Base-by-base conservation (phyloP, 805 yeast species). In the Zygosaccharomyces gambellarensis region DNA sequence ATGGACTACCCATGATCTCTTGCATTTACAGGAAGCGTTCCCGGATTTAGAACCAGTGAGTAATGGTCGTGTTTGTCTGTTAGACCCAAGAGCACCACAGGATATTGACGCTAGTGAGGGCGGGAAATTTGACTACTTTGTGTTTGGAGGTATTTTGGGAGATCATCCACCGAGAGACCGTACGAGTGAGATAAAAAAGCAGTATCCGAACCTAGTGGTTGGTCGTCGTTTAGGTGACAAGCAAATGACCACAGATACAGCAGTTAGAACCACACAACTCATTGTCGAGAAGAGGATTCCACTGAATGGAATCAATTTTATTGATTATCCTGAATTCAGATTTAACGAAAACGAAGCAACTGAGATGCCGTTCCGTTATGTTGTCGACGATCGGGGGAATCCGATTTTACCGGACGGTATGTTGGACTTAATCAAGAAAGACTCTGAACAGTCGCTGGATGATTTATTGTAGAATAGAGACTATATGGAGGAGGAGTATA, bases 181-280 rank as follows among this genome's bases (percentile, higher is more conserved):
- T 68, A 92, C 99, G 2, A 94, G 90, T 2, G 94, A 90, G 61
- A 76, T 92, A 53, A 78, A 95, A 61, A 69, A 67, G 36, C 85
- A 86, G 60, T 83, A 90, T 58, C 96, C 96, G 0, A 52, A 61
- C 41, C 50, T 68, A 21, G 83, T 90, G 62, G 81, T 79, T 0
- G 96, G 97, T 7, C 82, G 94, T 71, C 78, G 96, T 65, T 74
- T 92, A 46, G 98, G 97, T 2, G 78, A 74, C 45, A 78, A 85
- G 56, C 99, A 92, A 66, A 94, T 92, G 98, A 89, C 98, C 14
- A 92, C 99, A 0, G 99, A 92, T 64, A 92, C 99, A 1, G 98
- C 98, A 0, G 85, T 94, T 30, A 80, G 99, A 68, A 89, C 95
- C 17, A 89, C 97, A 1, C 90, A 89, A 60, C 63, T 78, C 40